Conservation (phyloP, 495 filamentous ascomycete species). For the Bacidia rubella region DNA sequence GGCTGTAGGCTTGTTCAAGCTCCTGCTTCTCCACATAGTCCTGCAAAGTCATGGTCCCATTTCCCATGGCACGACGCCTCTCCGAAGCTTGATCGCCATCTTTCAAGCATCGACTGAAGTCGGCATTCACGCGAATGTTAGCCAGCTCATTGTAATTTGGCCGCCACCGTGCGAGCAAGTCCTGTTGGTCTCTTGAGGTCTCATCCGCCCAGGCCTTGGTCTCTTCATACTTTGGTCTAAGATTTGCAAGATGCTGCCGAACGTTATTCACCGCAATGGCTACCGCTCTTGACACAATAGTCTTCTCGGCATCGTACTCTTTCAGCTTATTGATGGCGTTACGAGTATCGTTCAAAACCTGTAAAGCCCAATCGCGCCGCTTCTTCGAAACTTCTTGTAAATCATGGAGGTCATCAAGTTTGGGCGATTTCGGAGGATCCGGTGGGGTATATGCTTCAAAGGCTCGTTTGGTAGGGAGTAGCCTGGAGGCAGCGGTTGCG, state of each 20-base stretch:
- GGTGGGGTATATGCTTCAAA: slow-evolving; percentile 49
- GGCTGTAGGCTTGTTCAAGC: slow-evolving; percentile 47
- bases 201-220: slow-evolving; percentile 60
- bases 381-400: slow-evolving; percentile 72
- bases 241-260: slow-evolving; percentile 55
- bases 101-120: slow-evolving; percentile 26
- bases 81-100: slow-evolving; percentile 15
- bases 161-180: slow-evolving; percentile 54
- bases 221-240: slow-evolving; percentile 62
- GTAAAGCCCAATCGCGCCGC: slow-evolving; percentile 59
- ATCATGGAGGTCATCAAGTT: slow-evolving; percentile 59
- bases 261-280: slow-evolving; percentile 72
- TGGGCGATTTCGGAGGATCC: slow-evolving; percentile 46
- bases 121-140: slow-evolving; percentile 45
- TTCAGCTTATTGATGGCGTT: slow-evolving; percentile 40
- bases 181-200: slow-evolving; percentile 55
- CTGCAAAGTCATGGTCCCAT: slow-evolving; percentile 40
- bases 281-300: slow-evolving; percentile 56
- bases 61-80: slow-evolving; percentile 16
- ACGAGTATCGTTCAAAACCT: slow-evolving; percentile 49
- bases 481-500: slow-evolving; percentile 23
- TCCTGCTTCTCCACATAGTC: slow-evolving; percentile 58
- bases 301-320: slow-evolving; percentile 47
- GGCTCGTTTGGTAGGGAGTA: slow-evolving; percentile 33
- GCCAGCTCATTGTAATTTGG: slow-evolving; percentile 47